phyloP scores from a whole-genome alignment of 805 yeast species.

The Wickerhamomyces silvicola region DNA sequence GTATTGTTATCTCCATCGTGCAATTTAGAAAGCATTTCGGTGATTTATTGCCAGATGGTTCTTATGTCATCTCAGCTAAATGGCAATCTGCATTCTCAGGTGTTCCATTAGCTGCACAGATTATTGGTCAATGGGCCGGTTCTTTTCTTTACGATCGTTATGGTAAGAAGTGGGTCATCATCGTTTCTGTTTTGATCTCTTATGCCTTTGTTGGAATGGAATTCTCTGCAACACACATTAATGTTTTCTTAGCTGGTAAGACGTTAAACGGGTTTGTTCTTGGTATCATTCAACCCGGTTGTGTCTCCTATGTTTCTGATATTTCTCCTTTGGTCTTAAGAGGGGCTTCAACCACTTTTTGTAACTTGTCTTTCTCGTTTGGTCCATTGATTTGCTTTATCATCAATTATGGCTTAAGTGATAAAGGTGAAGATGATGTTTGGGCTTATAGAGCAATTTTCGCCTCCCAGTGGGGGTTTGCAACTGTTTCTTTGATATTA shows the following conservation, averaged over 20 bases:
- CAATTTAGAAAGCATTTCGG: slow-evolving; percentile 30
- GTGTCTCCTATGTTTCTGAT: slow-evolving; percentile 34
- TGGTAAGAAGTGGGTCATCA: slow-evolving; percentile 29
- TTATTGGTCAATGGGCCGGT: slow-evolving; percentile 22
- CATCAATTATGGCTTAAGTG: slow-evolving; percentile 13
- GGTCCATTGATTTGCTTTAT: slow-evolving; percentile 32
- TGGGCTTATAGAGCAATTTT: slow-evolving; percentile 32
- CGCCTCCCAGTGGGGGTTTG: slow-evolving; percentile 15
- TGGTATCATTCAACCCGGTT: slow-evolving; percentile 33
- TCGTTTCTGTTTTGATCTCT: slow-evolving; percentile 23
- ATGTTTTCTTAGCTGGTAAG: slow-evolving; percentile 34
- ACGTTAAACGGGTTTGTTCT: slow-evolving; percentile 33
- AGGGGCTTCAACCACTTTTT: slow-evolving; percentile 29
- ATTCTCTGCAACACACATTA: slow-evolving; percentile 30
- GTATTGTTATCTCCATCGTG: slow-evolving; percentile 30
- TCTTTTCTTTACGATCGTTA: slow-evolving; percentile 24
- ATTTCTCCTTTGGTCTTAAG: slow-evolving; percentile 34
- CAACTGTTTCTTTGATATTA: slow-evolving; percentile 18
- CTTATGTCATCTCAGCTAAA: slow-evolving; percentile 30
- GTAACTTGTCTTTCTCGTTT: slow-evolving; percentile 32
- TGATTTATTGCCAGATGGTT: slow-evolving; percentile 19
- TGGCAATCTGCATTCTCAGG: slow-evolving; percentile 39
- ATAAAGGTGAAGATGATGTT: slow-evolving; percentile 10
- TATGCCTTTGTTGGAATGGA: slow-evolving; percentile 32
- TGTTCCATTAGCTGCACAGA: slow-evolving; percentile 24